A percentile compares a stretch with the other conserved stretches of the same genome.
phyloP scores from a whole-genome alignment of 148 eudicot genomes.

The Arbutus unedo region DNA sequence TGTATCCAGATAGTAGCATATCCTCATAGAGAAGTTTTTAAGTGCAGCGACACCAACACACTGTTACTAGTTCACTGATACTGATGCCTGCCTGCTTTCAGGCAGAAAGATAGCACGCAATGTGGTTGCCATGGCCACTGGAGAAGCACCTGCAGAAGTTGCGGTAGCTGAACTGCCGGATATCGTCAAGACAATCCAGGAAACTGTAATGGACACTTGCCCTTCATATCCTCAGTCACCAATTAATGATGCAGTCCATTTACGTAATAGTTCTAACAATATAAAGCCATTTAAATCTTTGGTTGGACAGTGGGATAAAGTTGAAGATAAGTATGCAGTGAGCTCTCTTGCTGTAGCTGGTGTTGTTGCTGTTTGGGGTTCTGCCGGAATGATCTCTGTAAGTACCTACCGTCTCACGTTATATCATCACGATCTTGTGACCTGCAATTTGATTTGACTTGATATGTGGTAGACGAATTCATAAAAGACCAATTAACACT shows the following conservation, averaged over 20 bases:
- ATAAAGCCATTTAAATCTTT: not conserved
- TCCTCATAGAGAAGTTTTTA: no score
- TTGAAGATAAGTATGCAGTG: constrained; percentile 97
- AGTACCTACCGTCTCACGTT: constrained; percentile 11
- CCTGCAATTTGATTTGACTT: not conserved
- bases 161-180: constrained; percentile 52
- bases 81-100: constrained; percentile 17
- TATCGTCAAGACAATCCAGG: constrained; percentile 56
- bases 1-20: no score
- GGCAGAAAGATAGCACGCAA: constrained; percentile 74
- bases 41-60: not conserved
- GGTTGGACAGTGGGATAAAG: constrained; percentile 75
- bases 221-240: not conserved
- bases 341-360: constrained; percentile 68
- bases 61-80: not conserved
- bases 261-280: not conserved
- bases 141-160: constrained; percentile 60
- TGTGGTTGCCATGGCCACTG: constrained; percentile 75
- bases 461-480: not conserved
- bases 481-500: not conserved
- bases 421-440: not conserved
- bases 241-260: no score
- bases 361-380: constrained; percentile 52
- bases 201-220: constrained; percentile 43
- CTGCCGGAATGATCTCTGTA: constrained; percentile 74